Evolutionary conservation across 768 basidiomycete genomes (phyloP).

Genomic region (Xerocomellus chrysenteron): DNA sequence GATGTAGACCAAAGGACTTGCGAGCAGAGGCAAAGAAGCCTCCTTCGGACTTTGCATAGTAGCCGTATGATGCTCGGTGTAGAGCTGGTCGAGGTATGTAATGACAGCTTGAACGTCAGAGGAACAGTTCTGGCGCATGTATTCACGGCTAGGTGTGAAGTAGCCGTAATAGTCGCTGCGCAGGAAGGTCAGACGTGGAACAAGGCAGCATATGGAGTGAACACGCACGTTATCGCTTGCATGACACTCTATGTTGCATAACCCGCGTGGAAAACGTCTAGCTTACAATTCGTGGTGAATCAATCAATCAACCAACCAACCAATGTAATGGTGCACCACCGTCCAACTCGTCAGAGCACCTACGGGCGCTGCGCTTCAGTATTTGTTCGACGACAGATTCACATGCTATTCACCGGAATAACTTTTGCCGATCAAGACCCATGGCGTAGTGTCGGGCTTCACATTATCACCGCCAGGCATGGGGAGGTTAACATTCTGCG

Average conservation of each 20-base stretch:
- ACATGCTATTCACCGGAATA: no score
- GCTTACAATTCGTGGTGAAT: no score
- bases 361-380: no score
- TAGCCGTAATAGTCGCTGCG: slow-evolving; percentile 13
- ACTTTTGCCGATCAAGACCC: no score
- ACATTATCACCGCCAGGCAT: slow-evolving; percentile 65
- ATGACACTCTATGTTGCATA: slow-evolving; percentile 49
- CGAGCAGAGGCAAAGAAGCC: slow-evolving; percentile 50
- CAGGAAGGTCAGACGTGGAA: not conserved
- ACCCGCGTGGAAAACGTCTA: no score
- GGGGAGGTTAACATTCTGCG: slow-evolving; percentile 61
- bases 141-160: no score
- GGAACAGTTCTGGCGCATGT: no score
- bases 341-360: no score
- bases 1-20: not conserved
- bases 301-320: no score
- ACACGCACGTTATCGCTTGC: slow-evolving; percentile 41
- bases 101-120: slow-evolving; percentile 67
- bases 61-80: slow-evolving; percentile 41
- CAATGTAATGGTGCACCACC: no score
- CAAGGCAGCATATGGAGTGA: not conserved
- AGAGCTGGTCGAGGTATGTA: slow-evolving; percentile 57
- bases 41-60: slow-evolving; percentile 57
- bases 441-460: slow-evolving; percentile 35
- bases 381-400: no score